phyloP scores from a whole-genome alignment of 305 asterid species.

The Plantago lanceolata region DNA sequence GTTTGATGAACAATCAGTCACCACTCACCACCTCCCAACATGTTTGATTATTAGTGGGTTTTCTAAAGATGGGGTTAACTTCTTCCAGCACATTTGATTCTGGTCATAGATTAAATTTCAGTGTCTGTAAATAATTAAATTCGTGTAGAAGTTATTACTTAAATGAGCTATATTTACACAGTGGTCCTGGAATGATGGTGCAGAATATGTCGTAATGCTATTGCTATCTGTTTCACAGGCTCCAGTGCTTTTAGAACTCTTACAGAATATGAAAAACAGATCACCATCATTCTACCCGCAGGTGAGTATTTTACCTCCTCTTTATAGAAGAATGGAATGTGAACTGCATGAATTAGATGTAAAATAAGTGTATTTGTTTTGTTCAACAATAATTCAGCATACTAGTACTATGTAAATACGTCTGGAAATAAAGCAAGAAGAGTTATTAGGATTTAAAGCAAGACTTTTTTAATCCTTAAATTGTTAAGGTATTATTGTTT shows the following conservation, averaged over 20 bases:
- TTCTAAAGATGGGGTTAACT: no score
- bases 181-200: conserved; percentile 4
- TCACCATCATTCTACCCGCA: conserved; percentile 57
- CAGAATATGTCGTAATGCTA: conserved; percentile 6
- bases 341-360: background rate
- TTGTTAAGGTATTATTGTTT: no score
- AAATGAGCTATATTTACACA: background rate
- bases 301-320: conserved; percentile 35
- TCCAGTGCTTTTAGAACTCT: conserved; percentile 69
- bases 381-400: no score
- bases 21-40: no score
- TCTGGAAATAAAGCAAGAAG: no score
- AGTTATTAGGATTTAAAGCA: no score
- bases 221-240: conserved; percentile 43
- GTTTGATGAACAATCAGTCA: no score
- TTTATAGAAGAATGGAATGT: background rate
- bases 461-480: no score
- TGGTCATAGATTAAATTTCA: no score
- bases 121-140: background rate
- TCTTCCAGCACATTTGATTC: no score
- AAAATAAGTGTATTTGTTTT: background rate
- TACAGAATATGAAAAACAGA: conserved; percentile 58
- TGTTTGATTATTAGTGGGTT: no score
- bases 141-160: background rate
- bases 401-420: no score